These are phyloP conservation scores for Flaveria linearis DNA, from an alignment of 129 eudicot genomes.

Conservation along the genomic window DNA sequence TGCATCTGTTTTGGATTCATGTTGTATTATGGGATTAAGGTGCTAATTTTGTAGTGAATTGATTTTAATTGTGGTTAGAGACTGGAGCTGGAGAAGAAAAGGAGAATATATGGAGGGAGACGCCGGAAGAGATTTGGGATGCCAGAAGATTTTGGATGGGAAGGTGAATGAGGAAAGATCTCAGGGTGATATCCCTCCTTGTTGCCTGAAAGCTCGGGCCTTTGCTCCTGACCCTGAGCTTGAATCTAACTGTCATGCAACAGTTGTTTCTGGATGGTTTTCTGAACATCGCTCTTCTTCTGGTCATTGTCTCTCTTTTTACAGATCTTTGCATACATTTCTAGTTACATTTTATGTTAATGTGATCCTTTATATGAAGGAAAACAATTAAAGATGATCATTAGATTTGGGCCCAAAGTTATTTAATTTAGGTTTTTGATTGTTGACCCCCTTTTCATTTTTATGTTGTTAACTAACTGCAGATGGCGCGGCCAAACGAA, in stretches of 20 bases:
- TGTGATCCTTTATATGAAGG: background rate
- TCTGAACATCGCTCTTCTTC: conserved; percentile 53
- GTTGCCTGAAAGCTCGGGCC: conserved; percentile 79
- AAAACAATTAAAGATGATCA: background rate
- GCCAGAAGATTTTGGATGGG: conserved; percentile 78
- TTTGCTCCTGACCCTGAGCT: conserved; percentile 58
- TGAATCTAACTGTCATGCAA: conserved; percentile 81
- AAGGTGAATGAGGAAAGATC: conserved; percentile 51
- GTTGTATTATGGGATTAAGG: background rate
- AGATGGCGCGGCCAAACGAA: conserved; percentile 50
- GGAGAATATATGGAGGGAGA: conserved; percentile 71
- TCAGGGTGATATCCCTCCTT: conserved; percentile 51
- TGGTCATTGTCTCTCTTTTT: conserved; percentile 44
- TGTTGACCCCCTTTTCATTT: background rate
- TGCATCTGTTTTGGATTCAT: background rate
- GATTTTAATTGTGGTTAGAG: conserved; percentile 49
- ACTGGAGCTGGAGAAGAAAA: conserved; percentile 81
- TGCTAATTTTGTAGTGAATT: background rate
- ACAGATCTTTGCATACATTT: conserved; percentile 10
- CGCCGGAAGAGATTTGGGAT: conserved; percentile 78
- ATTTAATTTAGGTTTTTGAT: background rate
- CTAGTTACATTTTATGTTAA: background rate
- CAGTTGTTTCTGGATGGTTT: conserved; percentile 98
- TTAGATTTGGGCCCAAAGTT: background rate
- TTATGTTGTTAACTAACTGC: conserved; percentile 30